phyloP scores from a whole-genome alignment of 1,139 yeast species.

The Petasospora rhodanensis region DNA sequence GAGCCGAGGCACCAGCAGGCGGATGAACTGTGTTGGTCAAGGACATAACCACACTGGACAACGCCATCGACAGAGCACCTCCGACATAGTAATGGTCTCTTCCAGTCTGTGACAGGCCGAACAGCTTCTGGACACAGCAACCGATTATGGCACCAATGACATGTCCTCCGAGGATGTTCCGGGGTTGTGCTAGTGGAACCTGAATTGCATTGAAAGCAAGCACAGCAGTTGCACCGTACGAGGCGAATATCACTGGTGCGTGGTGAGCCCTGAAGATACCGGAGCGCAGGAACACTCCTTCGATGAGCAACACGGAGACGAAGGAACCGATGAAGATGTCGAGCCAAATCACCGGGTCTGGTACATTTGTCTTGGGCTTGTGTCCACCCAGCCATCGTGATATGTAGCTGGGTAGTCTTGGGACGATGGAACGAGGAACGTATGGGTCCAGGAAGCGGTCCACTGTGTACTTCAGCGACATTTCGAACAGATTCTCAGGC shows the following conservation, averaged over 20 bases:
- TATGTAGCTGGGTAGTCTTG: constrained; percentile 8
- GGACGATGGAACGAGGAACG: constrained; percentile 12
- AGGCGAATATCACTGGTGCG: constrained; percentile 56
- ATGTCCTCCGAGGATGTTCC: constrained; percentile 57
- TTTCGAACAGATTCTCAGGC: no score
- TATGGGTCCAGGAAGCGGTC: constrained; percentile 8
- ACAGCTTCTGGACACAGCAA: constrained; percentile 51
- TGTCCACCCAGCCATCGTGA: constrained; percentile 15
- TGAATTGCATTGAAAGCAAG: constrained; percentile 52
- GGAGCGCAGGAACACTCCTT: constrained; percentile 46
- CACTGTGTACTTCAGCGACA: constrained; percentile 5
- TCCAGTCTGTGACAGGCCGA: constrained; percentile 38
- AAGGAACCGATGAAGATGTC: constrained; percentile 47
- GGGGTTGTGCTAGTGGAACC: constrained; percentile 65
- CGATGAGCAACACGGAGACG: constrained; percentile 46
- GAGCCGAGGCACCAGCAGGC: constrained; percentile 72
- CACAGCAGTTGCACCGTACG: constrained; percentile 65
- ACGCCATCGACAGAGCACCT: constrained; percentile 57
- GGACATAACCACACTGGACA: constrained; percentile 55
- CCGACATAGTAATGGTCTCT: constrained; percentile 50
- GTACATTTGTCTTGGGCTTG: constrained; percentile 9
- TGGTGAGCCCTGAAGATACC: constrained; percentile 40
- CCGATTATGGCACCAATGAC: constrained; percentile 52
- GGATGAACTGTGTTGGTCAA: constrained; percentile 61
- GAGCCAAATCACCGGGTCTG: constrained; percentile 43